Base-by-base conservation (phyloP, 2,329 filamentous ascomycete genomes). In the Colletotrichum brevisporum region DNA sequence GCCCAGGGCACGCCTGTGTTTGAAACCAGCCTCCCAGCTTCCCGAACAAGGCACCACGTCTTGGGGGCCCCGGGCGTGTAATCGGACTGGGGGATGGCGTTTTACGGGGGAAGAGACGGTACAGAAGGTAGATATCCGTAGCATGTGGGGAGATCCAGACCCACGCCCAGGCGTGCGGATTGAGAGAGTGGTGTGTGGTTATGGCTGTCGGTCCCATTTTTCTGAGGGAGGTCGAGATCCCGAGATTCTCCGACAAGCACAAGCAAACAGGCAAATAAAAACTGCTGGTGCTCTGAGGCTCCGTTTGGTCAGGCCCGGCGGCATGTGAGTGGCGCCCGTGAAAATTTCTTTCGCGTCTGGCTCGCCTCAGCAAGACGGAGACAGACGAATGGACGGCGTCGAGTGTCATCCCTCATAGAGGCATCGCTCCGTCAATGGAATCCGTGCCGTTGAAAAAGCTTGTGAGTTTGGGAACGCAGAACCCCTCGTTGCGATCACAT, bases 21-120 rank as follows among this genome's bases (percentile, higher is more conserved):
- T 61, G 63, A 69, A 69, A 66, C 67, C 62, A 69, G 56, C 56
- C 56, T 69, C 51, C 67, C 62, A 69, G 56, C 56, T 61, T 69
- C 56, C 67, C 54, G 43, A 67, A 61, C 31, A 69, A 52, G 50
- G 51, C 60, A 56, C 39, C 36, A 12, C 55, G 52, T 61, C 66
- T 68, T 36, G 31, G 31, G 31, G 31, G 21, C 21, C 21, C 21
- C 21, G 21, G 21, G 66, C 54, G 41, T 69, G 43, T 21, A 55
- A 69, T 45, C 15, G 51, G 43, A 52, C 41, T 36, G 18, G 55
- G 67, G 62, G 62, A 61, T 56, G 55, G 62, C 43, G 51, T 60
- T 60, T 56, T 60, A 48, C 53, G 13, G 31, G 54, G 66, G 58
- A 36, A 36, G 31, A 47, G 54, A n/a, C 21, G n/a, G 53, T 56